Evolutionary conservation across 2,329 filamentous ascomycete genomes (phyloP).

Genomic region (Curvularia sp.): DNA sequence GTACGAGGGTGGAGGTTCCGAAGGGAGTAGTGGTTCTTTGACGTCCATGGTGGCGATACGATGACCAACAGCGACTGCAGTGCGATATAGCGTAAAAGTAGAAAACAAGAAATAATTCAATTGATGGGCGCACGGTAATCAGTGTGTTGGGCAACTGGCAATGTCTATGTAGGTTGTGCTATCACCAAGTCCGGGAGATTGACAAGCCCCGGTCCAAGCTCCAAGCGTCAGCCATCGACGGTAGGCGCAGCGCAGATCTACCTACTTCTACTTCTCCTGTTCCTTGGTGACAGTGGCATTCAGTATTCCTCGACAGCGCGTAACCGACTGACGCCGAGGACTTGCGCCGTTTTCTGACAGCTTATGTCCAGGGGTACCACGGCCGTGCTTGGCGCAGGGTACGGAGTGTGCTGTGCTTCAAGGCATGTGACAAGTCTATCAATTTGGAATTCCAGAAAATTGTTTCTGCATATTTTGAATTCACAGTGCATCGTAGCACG

Average conservation of each 20-base stretch:
- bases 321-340: background rate
- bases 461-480: background rate
- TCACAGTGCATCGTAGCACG: background rate
- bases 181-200: constrained; percentile 1
- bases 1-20: constrained; percentile 56
- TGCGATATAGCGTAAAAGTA: background rate
- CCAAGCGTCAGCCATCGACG: constrained; percentile 7
- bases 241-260: constrained; percentile 5
- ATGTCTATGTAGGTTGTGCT: constrained; percentile 7
- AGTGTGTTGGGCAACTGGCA: background rate
- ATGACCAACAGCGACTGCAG: background rate
- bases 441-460: background rate
- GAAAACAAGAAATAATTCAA: background rate
- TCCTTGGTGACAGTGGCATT: background rate
- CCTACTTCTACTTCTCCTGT: background rate
- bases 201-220: constrained; percentile 13
- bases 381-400: background rate
- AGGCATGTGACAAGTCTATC: background rate
- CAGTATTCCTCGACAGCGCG: background rate
- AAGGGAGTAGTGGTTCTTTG: constrained; percentile 35
- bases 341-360: background rate
- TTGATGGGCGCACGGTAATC: background rate
- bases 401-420: too few relatives aligned
- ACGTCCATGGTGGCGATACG: constrained; percentile 6
- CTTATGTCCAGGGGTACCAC: background rate